Evolutionary conservation across 768 basidiomycete genomes (phyloP).

Genomic region (Kwoniella newhampshirensis): DNA sequence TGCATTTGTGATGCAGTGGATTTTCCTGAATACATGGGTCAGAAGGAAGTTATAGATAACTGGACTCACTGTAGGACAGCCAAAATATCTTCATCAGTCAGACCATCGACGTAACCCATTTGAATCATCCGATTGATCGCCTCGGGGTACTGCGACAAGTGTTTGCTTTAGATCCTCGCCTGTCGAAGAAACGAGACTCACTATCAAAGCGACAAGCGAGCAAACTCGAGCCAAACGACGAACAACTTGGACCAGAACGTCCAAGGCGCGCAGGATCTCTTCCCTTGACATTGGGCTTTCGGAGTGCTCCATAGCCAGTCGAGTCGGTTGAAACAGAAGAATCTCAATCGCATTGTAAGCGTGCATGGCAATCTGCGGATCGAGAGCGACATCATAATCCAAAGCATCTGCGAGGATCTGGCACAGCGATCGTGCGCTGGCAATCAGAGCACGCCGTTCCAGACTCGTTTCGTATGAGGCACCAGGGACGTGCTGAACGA

Average conservation of each 20-base stretch:
- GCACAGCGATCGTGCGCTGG: neutral
- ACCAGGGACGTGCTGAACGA: neutral
- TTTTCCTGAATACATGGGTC: neutral
- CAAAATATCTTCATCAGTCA: conserved; percentile 14
- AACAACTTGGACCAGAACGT: conserved; percentile 8
- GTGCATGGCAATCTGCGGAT: conserved; percentile 18
- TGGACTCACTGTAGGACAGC: conserved; percentile 11
- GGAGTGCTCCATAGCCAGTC: neutral
- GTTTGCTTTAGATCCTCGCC: too few relatives aligned
- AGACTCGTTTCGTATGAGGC: neutral
- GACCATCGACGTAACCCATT: conserved; percentile 14
- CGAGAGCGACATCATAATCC: conserved; percentile 1
- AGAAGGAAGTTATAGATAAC: neutral
- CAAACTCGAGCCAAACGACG: neutral
- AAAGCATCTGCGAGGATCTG: conserved; percentile 6
- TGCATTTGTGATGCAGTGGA: conserved; percentile 10
- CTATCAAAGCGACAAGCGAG: conserved; percentile 11
- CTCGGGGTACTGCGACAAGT: conserved; percentile 17
- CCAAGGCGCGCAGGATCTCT: neutral
- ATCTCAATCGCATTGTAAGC: conserved; percentile 21
- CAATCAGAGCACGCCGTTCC: conserved; percentile 2
- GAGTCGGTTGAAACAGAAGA: conserved; percentile 8
- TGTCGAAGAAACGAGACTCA: conserved; percentile 5
- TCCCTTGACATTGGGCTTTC: neutral
- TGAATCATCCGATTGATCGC: conserved; percentile 19